Percentiles rank a stretch among this genome's conserved stretches.
phyloP scores from a whole-genome alignment of 129 eudicot species.

The Mikania micrantha region DNA sequence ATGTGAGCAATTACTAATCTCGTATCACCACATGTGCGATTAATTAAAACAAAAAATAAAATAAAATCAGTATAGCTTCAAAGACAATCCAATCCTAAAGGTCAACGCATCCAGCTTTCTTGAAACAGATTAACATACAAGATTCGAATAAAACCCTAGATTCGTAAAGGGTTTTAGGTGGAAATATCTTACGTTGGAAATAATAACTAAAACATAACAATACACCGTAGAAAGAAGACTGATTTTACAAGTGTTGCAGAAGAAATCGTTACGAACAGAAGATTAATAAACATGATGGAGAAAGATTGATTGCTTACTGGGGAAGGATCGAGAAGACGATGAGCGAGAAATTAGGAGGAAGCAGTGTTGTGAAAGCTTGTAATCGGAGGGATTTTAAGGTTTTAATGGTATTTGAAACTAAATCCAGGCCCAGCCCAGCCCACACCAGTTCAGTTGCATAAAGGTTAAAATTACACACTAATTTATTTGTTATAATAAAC shows the following conservation, averaged over 20 bases:
- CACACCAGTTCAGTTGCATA: no score
- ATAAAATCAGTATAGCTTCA: no score
- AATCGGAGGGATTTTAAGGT: no score
- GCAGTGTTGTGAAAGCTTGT: slow-evolving; percentile 12
- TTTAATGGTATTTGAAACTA: no score
- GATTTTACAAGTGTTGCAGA: slow-evolving; percentile 15
- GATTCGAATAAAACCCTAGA: slow-evolving; percentile 5
- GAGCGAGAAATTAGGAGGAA: slow-evolving; percentile 28
- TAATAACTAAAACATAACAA: no score
- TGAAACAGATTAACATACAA: background rate
- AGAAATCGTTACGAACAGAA: background rate
- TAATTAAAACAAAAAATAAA: no score
- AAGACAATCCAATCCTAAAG: background rate
- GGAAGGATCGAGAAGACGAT: slow-evolving; percentile 21
- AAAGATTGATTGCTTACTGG: slow-evolving; percentile 18
- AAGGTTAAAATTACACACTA: no score
- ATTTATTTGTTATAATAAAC: no score
- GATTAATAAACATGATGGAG: background rate
- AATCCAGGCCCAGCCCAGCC: no score
- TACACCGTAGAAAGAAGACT: background rate
- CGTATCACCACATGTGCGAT: no score
- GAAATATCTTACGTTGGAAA: background rate
- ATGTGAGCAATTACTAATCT: no score
- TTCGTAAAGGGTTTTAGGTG: background rate
- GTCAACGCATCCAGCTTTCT: background rate